phyloP scores from a whole-genome alignment of 1,139 yeast species.

The Saccharomyces hybrid region DNA sequence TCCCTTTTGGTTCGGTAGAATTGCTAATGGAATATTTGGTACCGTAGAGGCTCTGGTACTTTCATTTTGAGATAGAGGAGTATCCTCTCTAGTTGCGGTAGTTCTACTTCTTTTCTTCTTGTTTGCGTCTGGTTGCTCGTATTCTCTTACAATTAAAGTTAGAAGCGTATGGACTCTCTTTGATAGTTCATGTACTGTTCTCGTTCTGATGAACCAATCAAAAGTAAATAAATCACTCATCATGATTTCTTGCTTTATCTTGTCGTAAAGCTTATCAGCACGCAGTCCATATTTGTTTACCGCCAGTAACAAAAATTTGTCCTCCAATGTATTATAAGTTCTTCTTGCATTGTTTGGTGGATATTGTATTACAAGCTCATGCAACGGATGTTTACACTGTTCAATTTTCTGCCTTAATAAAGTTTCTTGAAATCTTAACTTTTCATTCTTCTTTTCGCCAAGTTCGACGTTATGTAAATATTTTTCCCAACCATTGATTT shows the following conservation, averaged over 20 bases:
- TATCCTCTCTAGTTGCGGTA: background rate
- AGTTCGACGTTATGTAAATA: slow-evolving; percentile 79
- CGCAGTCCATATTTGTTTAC: slow-evolving; percentile 74
- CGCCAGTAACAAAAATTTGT: slow-evolving; percentile 66
- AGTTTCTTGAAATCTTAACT: slow-evolving; percentile 56
- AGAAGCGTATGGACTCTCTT: slow-evolving; percentile 76
- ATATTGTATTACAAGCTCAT: slow-evolving; percentile 66
- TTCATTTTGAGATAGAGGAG: background rate
- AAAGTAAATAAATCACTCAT: slow-evolving; percentile 71
- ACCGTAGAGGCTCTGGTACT: background rate
- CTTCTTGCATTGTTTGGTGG: slow-evolving; percentile 92
- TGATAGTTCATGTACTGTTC: slow-evolving; percentile 78
- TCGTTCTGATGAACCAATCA: slow-evolving; percentile 82
- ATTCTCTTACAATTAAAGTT: slow-evolving; percentile 71
- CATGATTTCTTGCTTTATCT: slow-evolving; percentile 67
- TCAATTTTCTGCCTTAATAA: slow-evolving; percentile 59
- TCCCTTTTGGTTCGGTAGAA: background rate
- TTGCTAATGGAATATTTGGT: background rate
- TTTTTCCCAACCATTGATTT: slow-evolving; percentile 80
- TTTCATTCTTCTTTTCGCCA: slow-evolving; percentile 75
- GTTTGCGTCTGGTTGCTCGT: slow-evolving; percentile 53
- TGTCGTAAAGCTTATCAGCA: slow-evolving; percentile 62
- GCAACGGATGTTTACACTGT: slow-evolving; percentile 59
- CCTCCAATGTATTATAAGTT: slow-evolving; percentile 79
- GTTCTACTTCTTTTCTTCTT: slow-evolving; percentile 15